Evolutionary conservation across 495 filamentous ascomycete genomes (phyloP), one percentile per base, ranked within the genome.

Genomic region (Xylaria grammica): DNA sequence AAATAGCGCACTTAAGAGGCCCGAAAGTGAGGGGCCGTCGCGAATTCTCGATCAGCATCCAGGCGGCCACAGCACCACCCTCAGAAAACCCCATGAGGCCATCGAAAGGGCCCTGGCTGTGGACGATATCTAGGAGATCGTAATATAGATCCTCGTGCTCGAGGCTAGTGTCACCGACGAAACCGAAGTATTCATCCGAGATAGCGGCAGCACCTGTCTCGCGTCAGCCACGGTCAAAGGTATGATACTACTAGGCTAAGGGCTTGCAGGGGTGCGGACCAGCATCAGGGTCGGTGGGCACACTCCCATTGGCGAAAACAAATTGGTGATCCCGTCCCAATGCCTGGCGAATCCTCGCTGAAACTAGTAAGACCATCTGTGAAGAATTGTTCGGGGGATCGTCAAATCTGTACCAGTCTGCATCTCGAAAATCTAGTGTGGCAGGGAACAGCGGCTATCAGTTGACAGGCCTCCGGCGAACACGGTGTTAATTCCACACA

Each of bases 51-150:
- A 72, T 53, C 15, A 74, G 72, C 56, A 79, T 74, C 65, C 75
- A 85, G 1, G 75, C 86, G 4, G 86, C 86, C 40, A 84, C 77
- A 5, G 80, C 81, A 7, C 82, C 87, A n/a, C 87, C 87, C 68
- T 90, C 86, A 50, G 81, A 85, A 72, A 90, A 89, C 32, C 87
- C 87, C 56, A 89, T 83, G 24, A 90, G 78, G 5, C 86, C 87
- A 65, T 89, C 86, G 58, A 89, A 87, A 1, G 87, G 87, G 0
- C 86, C 87, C 53, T 84, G 62, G 63, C 57, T 68, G 40, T 69
- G 44, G 36, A 72, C 63, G 15, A 72, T 51, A 15, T 72, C 67
- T 11, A 72, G 54, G 60, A 70, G 64, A 49, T 36, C 65, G 40
- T 68, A 60, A 52, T 69, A 66, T 19, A 68, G 63, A 15, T 66